Base-by-base conservation (phyloP, 306 rosid genomes). In the Quercus mongolica region DNA sequence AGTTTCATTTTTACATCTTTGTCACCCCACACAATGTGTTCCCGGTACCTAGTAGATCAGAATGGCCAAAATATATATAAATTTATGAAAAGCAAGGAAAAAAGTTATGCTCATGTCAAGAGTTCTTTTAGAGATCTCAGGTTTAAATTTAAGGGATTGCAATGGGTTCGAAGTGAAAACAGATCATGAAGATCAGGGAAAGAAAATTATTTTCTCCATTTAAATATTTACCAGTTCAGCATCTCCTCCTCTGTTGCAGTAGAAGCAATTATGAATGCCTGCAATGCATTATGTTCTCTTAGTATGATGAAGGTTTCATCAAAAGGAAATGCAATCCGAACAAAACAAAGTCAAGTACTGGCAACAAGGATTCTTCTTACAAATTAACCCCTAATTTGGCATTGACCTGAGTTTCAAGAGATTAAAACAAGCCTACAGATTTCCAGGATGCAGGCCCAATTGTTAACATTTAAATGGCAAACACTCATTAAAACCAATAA, bases 181-280 rank as follows among this genome's bases (percentile, higher is more conserved):
- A 44, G 23, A 76, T 35, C 70, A 76, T n/a, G 35, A 57, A 76
- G 61, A 70, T 13, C 35, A 70, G 69, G 68, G 72, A 51, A 38
- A 76, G 69, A 46, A 79, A 57, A 8, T 33, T 0, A 67, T 18
- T 65, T 67, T 67, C 26, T 19, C 51, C 52, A 19, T 33, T 67
- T 13, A 33, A 19, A 67, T 21, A 67, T 74, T 76, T 87, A 95
- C 98, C 99, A 95, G 87, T 85, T 91, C 78, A 73, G 72, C 98
- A 93, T 93, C 85, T 95, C 98, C 55, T 88, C 94, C 82, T 89
- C 85, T 11, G 98, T 91, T 77, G 91, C 97, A 64, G 99, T 95
- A 73, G 99, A 93, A 59, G 99, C 99, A 86, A 95, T 88, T 71
- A 95, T 90, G 86, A 95, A 95, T 64, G 99, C 99, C 98, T 95